A percentile compares a stretch with the other conserved stretches of the same genome.
Evolutionary conservation across 306 rosid species (phyloP).

Genomic region (Ormosia emarginata): DNA sequence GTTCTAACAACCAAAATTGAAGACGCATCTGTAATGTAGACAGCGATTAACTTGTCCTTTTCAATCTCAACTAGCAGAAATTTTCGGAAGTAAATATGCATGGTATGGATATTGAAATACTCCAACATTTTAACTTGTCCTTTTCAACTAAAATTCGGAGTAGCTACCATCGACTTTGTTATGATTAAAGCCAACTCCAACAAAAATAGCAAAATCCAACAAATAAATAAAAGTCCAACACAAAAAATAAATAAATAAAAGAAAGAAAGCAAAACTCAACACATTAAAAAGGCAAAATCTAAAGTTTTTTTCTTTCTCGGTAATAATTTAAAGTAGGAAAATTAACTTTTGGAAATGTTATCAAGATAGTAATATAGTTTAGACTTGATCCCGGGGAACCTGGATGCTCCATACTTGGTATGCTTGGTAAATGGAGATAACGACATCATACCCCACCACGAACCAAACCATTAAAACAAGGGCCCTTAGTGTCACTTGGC

Average conservation of each 20-base stretch:
- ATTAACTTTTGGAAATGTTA: not conserved
- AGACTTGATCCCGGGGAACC: not conserved
- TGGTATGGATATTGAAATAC: not conserved
- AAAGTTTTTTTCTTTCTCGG: not conserved
- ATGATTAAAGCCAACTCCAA: not conserved
- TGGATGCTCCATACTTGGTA: not conserved
- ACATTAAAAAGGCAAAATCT: not conserved
- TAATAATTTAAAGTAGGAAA: not conserved
- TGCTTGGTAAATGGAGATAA: not conserved
- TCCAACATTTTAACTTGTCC: no score
- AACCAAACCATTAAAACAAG: constrained; percentile 7
- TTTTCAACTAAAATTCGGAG: no score
- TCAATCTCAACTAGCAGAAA: not conserved
- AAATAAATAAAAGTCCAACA: not conserved
- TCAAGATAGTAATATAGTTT: not conserved
- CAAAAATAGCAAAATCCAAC: not conserved
- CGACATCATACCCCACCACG: constrained; percentile 2
- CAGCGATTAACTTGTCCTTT: not conserved
- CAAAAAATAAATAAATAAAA: not conserved
- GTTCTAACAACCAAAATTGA: not conserved
- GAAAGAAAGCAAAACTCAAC: not conserved
- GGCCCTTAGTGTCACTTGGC: not conserved
- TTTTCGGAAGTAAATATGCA: not conserved
- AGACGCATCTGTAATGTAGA: not conserved
- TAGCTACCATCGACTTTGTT: not conserved